Base-by-base conservation (phyloP, 345 rosid species). In the Psidium guajava region DNA sequence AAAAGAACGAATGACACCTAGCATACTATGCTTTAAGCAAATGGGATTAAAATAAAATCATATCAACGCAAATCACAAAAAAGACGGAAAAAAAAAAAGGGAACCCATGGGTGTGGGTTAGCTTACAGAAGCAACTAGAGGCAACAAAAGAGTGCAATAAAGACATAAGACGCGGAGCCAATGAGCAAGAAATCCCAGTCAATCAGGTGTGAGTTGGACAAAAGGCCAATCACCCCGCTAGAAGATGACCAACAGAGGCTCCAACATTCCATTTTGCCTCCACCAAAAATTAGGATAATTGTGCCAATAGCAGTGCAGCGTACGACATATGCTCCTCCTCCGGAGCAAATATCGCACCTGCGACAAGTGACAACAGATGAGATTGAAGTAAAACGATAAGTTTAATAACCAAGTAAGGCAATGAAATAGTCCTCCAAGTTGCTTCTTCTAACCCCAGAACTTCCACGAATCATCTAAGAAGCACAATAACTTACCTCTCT, bases 341-440 rank as follows among this genome's bases (percentile, higher is more conserved):
- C 75, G 97, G 97, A 94, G 97, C 97, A 94, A 91, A 94, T 94
- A 94, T 94, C 97, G 97, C 97, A 94, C 97, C 97, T 94, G 95
- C 95, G 93, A 94, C 93, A 93, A 94, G 94, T 89, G 90, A 94
- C 90, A 91, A 90, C 86, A 86, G 86, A 91, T 92, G 88, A 92
- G 94, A 90, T 91, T 86, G 84, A 93, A 88, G 87, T 81, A 83
- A 88, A 87, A 56, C n/a, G 83, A 85, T 87, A 27, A 58, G 83
- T 80, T 86, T 56, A 56, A 84, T 83, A 86, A 57, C 84, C 85
- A 86, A 84, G 87, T 40, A 87, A 87, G 47, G 87, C 81, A 85
- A 82, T 27, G 82, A 88, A 87, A 87, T 74, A 80, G 77, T 86
- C 82, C 86, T 27, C 82, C 85, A 42, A 85, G 81, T 86, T 50